Evolutionary conservation across 2,329 filamentous ascomycete genomes (phyloP).

Genomic region (Paecilomyces dactylethromorphus): DNA sequence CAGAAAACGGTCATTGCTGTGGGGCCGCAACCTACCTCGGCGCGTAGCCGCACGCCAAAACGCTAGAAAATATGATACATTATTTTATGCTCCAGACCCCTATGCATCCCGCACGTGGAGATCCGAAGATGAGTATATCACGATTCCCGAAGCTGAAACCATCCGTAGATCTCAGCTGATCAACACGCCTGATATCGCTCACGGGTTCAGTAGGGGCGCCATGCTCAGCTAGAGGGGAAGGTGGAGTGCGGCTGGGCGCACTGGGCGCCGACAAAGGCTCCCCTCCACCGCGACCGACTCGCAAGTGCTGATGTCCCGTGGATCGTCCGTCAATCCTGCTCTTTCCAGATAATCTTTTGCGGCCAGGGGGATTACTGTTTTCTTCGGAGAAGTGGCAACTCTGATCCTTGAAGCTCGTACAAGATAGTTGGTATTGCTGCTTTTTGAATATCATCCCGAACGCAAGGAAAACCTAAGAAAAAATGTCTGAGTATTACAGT

Average conservation of each 20-base stretch:
- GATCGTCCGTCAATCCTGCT: background rate
- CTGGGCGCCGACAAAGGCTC: background rate
- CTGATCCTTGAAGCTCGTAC: background rate
- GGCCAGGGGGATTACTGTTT: background rate
- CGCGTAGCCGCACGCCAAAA: background rate
- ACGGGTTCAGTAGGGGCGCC: background rate
- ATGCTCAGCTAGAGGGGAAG: background rate
- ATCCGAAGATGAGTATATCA: background rate
- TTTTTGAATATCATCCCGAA: background rate
- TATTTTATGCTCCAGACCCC: background rate
- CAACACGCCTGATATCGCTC: background rate
- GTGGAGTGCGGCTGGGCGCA: background rate
- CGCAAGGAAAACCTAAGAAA: background rate
- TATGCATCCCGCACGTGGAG: background rate
- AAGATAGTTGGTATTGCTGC: background rate
- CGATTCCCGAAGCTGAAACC: background rate
- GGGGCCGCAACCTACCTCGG: background rate
- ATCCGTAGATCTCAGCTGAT: background rate
- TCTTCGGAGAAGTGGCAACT: background rate
- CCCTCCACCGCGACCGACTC: background rate
- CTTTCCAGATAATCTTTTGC: background rate
- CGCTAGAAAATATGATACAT: background rate
- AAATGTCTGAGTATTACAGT: conserved; percentile 1
- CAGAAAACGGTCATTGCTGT: background rate
- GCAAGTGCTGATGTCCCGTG: background rate